These are phyloP conservation scores for Gossypium ekmanianum DNA, from an alignment of 345 rosid species.

Conservation along the genomic window DNA sequence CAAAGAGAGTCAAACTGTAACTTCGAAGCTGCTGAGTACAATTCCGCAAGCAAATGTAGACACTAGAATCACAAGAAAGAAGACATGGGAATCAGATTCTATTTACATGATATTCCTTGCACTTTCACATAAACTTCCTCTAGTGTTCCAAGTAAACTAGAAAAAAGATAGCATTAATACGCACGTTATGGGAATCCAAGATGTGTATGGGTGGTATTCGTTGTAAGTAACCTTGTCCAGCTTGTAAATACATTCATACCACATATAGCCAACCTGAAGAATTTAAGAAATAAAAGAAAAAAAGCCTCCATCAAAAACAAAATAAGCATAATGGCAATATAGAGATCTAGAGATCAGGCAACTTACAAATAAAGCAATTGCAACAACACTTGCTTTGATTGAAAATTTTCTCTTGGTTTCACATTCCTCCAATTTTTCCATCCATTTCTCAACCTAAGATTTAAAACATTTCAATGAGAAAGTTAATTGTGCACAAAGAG, in stretches of 20 bases:
- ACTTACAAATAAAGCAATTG: conserved; percentile 57
- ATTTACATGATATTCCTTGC: conserved; percentile 1
- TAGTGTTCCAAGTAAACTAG: neutral
- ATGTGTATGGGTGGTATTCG: conserved; percentile 94
- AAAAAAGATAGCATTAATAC: conserved; percentile 23
- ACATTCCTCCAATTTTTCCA: conserved; percentile 94
- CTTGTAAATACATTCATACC: conserved; percentile 94
- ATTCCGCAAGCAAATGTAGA: conserved; percentile 88
- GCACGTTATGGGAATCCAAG: conserved; percentile 98
- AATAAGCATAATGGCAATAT: conserved; percentile 4
- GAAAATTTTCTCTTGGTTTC: conserved; percentile 66
- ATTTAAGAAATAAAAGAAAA: neutral
- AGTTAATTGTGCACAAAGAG: conserved; percentile 12
- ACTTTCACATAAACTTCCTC: neutral
- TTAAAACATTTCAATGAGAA: conserved; percentile 22
- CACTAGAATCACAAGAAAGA: conserved; percentile 46
- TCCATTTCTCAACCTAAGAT: conserved; percentile 89
- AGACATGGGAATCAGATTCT: conserved; percentile 20
- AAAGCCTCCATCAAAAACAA: neutral
- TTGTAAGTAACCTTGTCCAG: conserved; percentile 87
- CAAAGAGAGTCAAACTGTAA: conserved; percentile 74
- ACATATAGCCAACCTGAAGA: conserved; percentile 81
- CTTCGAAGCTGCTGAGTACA: conserved; percentile 79
- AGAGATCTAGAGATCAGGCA: conserved; percentile 17
- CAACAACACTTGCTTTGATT: conserved; percentile 58